A percentile compares a stretch with the other conserved stretches of the same genome.
phyloP scores from a whole-genome alignment of 139 green algal genomes.

The Trebouxia sp. region DNA sequence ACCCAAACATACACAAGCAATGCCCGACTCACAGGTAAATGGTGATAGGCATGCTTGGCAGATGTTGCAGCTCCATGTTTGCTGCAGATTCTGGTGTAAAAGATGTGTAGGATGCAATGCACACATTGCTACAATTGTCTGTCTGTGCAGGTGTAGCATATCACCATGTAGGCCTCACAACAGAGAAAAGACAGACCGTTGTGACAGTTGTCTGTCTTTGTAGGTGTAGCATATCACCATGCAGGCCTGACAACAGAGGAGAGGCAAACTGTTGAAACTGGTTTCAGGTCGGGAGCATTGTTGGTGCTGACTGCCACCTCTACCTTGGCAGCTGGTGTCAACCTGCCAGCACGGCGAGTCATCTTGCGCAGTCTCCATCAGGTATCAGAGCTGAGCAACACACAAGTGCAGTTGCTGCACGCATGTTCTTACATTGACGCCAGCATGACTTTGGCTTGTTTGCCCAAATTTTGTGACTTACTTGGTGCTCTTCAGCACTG shows the following conservation, averaged over 20 bases:
- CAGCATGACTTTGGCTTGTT: too few relatives aligned
- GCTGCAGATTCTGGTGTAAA: too few relatives aligned
- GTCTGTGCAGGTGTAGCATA: not conserved
- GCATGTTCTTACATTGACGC: too few relatives aligned
- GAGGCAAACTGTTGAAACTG: conserved; percentile 76
- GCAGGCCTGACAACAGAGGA: conserved; percentile 67
- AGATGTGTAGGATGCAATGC: too few relatives aligned
- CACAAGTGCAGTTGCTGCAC: too few relatives aligned
- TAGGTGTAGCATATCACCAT: conserved; percentile 40
- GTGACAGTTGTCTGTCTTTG: not conserved
- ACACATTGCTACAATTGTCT: not conserved
- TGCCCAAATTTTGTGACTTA: too few relatives aligned
- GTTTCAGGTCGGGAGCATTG: conserved; percentile 73
- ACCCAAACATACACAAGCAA: too few relatives aligned
- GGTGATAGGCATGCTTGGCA: not conserved
- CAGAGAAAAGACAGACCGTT: too few relatives aligned
- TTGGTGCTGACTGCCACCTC: conserved; percentile 91
- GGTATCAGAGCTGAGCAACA: conserved; percentile 5
- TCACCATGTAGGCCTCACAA: too few relatives aligned
- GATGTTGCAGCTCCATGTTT: too few relatives aligned
- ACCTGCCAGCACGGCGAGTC: conserved; percentile 76
- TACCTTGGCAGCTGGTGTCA: conserved; percentile 80
- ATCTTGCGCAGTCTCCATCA: conserved; percentile 53
- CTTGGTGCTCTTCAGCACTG: too few relatives aligned
- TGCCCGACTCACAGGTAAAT: too few relatives aligned